These are phyloP conservation scores for Psilocybe subaeruginosa DNA, from an alignment of 768 basidiomycete species.

Conservation along the genomic window DNA sequence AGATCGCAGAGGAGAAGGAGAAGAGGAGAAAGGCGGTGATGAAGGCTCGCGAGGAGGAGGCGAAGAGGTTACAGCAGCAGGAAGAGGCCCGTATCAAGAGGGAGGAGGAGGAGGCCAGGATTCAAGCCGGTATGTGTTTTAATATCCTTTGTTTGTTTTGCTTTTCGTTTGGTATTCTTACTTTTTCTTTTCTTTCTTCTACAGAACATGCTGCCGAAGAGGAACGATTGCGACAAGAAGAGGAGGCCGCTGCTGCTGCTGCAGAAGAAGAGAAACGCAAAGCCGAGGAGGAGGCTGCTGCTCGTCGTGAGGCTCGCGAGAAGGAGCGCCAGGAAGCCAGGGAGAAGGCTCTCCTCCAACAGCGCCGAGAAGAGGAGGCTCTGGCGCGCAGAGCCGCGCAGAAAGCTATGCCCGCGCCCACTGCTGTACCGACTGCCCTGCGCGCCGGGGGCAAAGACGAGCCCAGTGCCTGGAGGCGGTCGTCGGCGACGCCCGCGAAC, in stretches of 20 bases:
- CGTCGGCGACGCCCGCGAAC: constrained; percentile 4
- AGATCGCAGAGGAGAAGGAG: constrained; percentile 85
- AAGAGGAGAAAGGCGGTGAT: constrained; percentile 63
- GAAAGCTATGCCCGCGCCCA: constrained; percentile 29
- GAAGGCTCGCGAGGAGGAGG: constrained; percentile 64
- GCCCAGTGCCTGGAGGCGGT: constrained; percentile 19
- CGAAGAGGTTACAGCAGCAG: constrained; percentile 47
- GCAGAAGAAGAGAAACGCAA: constrained; percentile 61
- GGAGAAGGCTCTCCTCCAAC: constrained; percentile 61
- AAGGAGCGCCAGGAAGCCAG: constrained; percentile 50
- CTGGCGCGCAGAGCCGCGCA: constrained; percentile 50
- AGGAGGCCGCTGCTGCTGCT: constrained; percentile 48
- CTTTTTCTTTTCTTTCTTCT: constrained; percentile 1
- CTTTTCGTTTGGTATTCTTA: background rate
- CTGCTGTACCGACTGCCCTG: constrained; percentile 23
- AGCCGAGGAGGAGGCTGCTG: constrained; percentile 59
- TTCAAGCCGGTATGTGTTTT: constrained; percentile 52
- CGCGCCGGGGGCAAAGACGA: constrained; percentile 17
- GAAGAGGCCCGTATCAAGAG: constrained; percentile 52
- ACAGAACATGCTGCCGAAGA: constrained; percentile 61
- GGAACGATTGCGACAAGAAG: constrained; percentile 48
- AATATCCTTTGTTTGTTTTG: background rate
- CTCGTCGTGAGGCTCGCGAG: constrained; percentile 55
- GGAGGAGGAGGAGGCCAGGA: constrained; percentile 55
- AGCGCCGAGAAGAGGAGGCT: constrained; percentile 74